A percentile compares a stretch with the other conserved stretches of the same genome.
Conservation (phyloP, 2,329 filamentous ascomycete genomes). For the Alternaria sp. region DNA sequence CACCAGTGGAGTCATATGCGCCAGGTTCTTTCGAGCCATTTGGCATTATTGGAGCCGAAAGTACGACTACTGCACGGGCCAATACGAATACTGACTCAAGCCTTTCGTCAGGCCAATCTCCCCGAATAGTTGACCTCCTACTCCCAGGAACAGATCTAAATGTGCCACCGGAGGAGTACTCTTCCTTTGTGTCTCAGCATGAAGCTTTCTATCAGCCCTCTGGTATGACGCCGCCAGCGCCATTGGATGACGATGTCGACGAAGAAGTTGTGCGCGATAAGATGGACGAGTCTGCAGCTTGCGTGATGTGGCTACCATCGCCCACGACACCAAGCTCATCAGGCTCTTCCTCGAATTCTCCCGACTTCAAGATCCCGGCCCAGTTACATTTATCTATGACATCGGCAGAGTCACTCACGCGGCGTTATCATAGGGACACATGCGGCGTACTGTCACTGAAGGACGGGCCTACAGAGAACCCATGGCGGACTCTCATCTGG, state of each 20-base stretch:
- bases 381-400: slow-evolving; percentile 58
- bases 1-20: slow-evolving; percentile 41
- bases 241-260: slow-evolving; percentile 54
- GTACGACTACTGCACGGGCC: slow-evolving; percentile 30
- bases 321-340: slow-evolving; percentile 45
- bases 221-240: slow-evolving; percentile 35
- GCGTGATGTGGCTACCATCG: slow-evolving; percentile 49
- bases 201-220: slow-evolving; percentile 43
- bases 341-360: slow-evolving; percentile 40
- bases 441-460: slow-evolving; percentile 75
- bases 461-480: slow-evolving; percentile 72
- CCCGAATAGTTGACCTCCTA: slow-evolving; percentile 56
- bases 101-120: slow-evolving; percentile 55
- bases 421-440: slow-evolving; percentile 69
- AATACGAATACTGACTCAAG: slow-evolving; percentile 42
- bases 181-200: slow-evolving; percentile 42
- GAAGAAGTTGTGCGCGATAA: slow-evolving; percentile 61
- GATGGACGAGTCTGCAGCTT: slow-evolving; percentile 39
- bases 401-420: slow-evolving; percentile 66
- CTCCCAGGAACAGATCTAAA: slow-evolving; percentile 57
- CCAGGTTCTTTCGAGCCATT: slow-evolving; percentile 45
- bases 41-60: slow-evolving; percentile 48
- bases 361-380: slow-evolving; percentile 37
- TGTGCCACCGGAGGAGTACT: slow-evolving; percentile 48
- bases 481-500: slow-evolving; percentile 75